These are phyloP conservation scores for Hirschfeldia incana DNA, from an alignment of 345 rosid species.

Conservation along the genomic window DNA sequence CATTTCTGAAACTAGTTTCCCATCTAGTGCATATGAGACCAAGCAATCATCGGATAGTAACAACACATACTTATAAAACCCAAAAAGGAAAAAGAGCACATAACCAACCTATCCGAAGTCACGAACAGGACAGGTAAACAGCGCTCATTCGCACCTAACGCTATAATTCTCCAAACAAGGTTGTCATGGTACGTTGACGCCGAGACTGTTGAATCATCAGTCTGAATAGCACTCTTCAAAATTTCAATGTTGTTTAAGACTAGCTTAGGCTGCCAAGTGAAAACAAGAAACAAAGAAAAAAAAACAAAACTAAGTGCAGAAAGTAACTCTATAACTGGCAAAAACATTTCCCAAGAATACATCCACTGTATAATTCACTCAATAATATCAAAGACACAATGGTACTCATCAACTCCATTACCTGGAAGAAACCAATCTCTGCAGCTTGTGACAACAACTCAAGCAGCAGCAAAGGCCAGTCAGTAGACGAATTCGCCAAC, in stretches of 20 bases:
- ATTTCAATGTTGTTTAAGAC: conserved; percentile 90
- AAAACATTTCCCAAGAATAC: not conserved
- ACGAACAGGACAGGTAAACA: conserved; percentile 77
- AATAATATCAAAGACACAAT: not conserved
- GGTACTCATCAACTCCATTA: conserved; percentile 27
- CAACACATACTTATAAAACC: not conserved
- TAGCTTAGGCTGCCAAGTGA: conserved; percentile 82
- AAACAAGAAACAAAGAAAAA: conserved; percentile 31
- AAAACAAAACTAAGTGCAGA: conserved; percentile 6
- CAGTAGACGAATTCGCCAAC: conserved; percentile 77
- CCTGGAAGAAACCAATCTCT: conserved; percentile 87
- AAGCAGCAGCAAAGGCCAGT: conserved; percentile 91
- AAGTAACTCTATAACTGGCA: not conserved
- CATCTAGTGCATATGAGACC: not conserved
- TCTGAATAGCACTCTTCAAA: conserved; percentile 65
- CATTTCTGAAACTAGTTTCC: not conserved
- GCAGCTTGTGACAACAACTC: conserved; percentile 93
- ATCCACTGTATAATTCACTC: conserved; percentile 1
- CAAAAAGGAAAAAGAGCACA: conserved; percentile 7
- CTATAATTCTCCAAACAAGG: conserved; percentile 85
- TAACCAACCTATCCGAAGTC: conserved; percentile 81
- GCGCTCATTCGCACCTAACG: conserved; percentile 79
- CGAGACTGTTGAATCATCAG: conserved; percentile 59
- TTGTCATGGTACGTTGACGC: conserved; percentile 88
- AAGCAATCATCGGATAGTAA: conserved; percentile 2